A percentile compares a stretch with the other conserved stretches of the same genome.
phyloP scores from a whole-genome alignment of 2,329 filamentous ascomycete genomes.

The Epichloe coenophiala region DNA sequence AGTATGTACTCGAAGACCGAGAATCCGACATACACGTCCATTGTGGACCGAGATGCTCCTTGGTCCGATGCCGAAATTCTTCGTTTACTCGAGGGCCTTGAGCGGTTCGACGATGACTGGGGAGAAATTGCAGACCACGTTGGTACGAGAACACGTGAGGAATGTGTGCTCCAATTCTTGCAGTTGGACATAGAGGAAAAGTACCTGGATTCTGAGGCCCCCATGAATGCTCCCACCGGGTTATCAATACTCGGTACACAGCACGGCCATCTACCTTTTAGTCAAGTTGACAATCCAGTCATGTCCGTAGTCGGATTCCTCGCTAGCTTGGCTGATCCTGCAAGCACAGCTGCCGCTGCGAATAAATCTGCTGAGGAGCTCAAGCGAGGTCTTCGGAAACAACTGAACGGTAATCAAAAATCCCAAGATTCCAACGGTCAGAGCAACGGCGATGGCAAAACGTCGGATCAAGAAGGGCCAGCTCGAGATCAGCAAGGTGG shows the following conservation, averaged over 20 bases:
- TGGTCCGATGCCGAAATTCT: conserved; percentile 88
- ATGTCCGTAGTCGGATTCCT: conserved; percentile 94
- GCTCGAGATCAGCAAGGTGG: conserved; percentile 21
- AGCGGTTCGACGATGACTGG: conserved; percentile 94
- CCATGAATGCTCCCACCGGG: conserved; percentile 38
- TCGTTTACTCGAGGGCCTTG: conserved; percentile 78
- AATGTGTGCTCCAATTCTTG: conserved; percentile 93
- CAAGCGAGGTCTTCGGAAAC: conserved; percentile 63
- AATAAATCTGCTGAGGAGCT: conserved; percentile 80
- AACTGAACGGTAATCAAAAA: conserved; percentile 48
- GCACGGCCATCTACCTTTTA: conserved; percentile 75
- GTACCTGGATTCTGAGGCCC: conserved; percentile 66
- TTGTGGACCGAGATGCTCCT: conserved; percentile 71
- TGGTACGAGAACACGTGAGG: conserved; percentile 78
- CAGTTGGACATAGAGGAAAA: conserved; percentile 96
- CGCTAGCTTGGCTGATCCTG: conserved; percentile 78
- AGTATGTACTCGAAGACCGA: conserved; percentile 81
- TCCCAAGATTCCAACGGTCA: conserved; percentile 42
- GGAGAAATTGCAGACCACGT: conserved; percentile 85
- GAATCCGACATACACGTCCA: conserved; percentile 66
- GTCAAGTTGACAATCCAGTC: conserved; percentile 86
- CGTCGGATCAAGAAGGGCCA: background rate
- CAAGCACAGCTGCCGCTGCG: conserved; percentile 79
- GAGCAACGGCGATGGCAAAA: conserved; percentile 28
- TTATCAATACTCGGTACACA: conserved; percentile 57